Evolutionary conservation across 805 yeast genomes (phyloP).

Genomic region (Saccharomycopsis microspora): DNA sequence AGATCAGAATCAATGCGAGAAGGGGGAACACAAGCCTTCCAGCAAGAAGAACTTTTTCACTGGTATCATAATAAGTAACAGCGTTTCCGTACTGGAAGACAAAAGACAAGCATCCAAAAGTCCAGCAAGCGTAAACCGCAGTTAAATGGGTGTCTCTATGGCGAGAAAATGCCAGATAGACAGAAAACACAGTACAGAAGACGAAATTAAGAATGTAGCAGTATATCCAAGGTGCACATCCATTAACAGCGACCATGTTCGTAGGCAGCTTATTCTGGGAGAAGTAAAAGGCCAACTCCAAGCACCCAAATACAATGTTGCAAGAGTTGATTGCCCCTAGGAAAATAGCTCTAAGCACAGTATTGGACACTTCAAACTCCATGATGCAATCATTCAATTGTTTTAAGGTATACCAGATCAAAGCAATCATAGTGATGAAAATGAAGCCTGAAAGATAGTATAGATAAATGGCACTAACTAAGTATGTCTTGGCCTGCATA

Average conservation of each 20-base stretch:
- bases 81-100: constrained; percentile 6
- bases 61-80: not conserved
- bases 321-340: constrained; percentile 1
- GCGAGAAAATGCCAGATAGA: constrained; percentile 2
- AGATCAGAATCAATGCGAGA: constrained; percentile 1
- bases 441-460: constrained; percentile 1
- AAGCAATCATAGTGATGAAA: not conserved
- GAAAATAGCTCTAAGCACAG: constrained; percentile 2
- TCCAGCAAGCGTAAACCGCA: constrained; percentile 4
- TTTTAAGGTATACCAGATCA: not conserved
- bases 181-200: constrained; percentile 3
- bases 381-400: constrained; percentile 1
- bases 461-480: constrained; percentile 1
- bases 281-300: constrained; percentile 4
- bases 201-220: constrained; percentile 8
- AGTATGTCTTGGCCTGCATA: constrained; percentile 1
- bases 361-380: not conserved
- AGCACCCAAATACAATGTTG: constrained; percentile 9
- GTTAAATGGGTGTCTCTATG: constrained; percentile 1
- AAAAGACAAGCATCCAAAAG: constrained; percentile 1
- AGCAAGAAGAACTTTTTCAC: not conserved
- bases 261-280: not conserved
- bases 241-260: not conserved
- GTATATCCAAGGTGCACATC: not conserved
- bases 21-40: constrained; percentile 1